These are phyloP conservation scores for Termitomyces sp. DNA, from an alignment of 768 basidiomycete species.

Conservation along the genomic window DNA sequence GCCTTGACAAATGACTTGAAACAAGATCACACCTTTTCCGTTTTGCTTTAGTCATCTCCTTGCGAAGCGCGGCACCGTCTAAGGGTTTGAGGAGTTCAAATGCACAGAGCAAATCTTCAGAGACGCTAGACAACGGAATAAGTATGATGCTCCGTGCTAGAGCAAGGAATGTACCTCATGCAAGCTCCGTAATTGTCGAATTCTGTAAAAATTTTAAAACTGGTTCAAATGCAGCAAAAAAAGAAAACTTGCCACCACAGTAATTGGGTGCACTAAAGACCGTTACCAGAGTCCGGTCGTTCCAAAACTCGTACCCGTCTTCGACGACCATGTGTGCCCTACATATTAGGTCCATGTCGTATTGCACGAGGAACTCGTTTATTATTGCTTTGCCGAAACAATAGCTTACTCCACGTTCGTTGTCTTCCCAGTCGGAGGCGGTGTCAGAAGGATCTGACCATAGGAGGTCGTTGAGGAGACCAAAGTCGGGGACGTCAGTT, in stretches of 20 bases:
- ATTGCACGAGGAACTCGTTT: constrained; percentile 89
- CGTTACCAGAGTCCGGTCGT: constrained; percentile 95
- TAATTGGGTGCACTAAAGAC: constrained; percentile 99
- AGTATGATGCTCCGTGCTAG: constrained; percentile 1
- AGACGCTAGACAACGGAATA: constrained; percentile 55
- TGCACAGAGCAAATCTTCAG: constrained; percentile 94
- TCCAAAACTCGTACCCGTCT: constrained; percentile 99
- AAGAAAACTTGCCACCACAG: constrained; percentile 72
- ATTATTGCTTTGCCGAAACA: constrained; percentile 98
- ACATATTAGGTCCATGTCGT: constrained; percentile 99
- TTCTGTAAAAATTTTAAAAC: constrained; percentile 40
- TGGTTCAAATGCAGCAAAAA: constrained; percentile 8
- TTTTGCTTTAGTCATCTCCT: constrained; percentile 98
- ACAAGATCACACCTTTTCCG: constrained; percentile 68
- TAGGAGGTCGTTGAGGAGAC: constrained; percentile 91
- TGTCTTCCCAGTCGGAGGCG: constrained; percentile 98
- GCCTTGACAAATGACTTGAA: background rate
- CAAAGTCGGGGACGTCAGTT: constrained; percentile 98
- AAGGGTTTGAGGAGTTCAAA: constrained; percentile 96
- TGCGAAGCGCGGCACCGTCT: constrained; percentile 89
- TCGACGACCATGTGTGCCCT: constrained; percentile 99
- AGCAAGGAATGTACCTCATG: constrained; percentile 62
- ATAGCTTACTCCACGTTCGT: constrained; percentile 97
- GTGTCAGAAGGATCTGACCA: constrained; percentile 99
- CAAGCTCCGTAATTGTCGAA: constrained; percentile 95